Conservation (phyloP, 139 green algal species). For the Haematococcus lacustris region DNA sequence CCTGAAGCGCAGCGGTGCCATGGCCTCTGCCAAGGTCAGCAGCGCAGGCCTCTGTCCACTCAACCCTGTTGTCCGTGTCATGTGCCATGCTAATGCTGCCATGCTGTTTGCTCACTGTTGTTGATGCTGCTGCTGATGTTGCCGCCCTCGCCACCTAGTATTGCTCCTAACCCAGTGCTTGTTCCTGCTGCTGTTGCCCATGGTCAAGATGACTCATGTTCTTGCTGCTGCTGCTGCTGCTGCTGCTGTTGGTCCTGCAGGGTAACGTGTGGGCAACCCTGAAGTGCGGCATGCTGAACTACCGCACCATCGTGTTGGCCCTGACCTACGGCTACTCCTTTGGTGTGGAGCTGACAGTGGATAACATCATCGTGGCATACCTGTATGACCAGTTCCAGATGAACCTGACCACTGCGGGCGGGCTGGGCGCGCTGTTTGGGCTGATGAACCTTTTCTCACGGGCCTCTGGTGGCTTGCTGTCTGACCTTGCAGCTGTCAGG, state of each 20-base stretch:
- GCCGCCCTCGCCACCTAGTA: not conserved
- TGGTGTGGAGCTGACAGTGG: constrained; percentile 76
- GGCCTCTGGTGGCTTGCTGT: constrained; percentile 27
- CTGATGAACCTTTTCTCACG: constrained; percentile 87
- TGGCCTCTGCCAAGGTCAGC: constrained; percentile 47
- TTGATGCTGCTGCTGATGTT: too few relatives aligned
- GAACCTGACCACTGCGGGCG: constrained; percentile 17
- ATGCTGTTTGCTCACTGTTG: too few relatives aligned
- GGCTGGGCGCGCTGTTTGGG: constrained; percentile 56
- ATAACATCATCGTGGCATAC: constrained; percentile 69
- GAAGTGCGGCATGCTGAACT: constrained; percentile 76
- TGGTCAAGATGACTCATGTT: not conserved
- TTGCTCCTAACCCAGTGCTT: too few relatives aligned
- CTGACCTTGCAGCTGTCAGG: constrained; percentile 11
- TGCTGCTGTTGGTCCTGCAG: constrained; percentile 45
- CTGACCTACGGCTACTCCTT: constrained; percentile 77
- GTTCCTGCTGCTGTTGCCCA: not conserved
- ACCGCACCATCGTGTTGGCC: constrained; percentile 56
- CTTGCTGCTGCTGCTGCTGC: not conserved
- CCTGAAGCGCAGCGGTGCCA: constrained; percentile 63
- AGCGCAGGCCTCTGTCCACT: not conserved
- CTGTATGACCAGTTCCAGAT: constrained; percentile 74
- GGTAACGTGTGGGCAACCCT: constrained; percentile 49
- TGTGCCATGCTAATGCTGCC: not conserved
- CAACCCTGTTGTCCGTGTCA: not conserved